These are phyloP conservation scores for Penicillium verhagenii DNA, from an alignment of 495 filamentous ascomycete genomes.

Conservation along the genomic window DNA sequence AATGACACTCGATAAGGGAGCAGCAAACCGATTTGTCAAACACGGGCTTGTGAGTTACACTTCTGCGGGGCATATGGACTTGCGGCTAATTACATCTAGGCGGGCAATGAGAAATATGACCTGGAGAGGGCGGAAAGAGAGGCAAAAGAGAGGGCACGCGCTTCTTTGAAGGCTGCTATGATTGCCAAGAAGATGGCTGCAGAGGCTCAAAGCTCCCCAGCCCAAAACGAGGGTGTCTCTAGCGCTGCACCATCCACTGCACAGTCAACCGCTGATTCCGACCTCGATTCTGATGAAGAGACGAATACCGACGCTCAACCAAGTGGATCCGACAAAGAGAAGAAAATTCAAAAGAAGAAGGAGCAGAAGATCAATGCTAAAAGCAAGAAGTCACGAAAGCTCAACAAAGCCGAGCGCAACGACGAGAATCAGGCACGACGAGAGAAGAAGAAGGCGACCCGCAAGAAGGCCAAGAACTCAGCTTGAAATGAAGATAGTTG, in stretches of 20 bases:
- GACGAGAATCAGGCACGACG: slow-evolving; percentile 37
- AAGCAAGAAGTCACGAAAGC: slow-evolving; percentile 29
- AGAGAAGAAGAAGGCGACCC: slow-evolving; percentile 37
- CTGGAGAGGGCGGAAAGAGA: slow-evolving; percentile 51
- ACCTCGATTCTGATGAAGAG: slow-evolving; percentile 25
- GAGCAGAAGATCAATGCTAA: slow-evolving; percentile 16
- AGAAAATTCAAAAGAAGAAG: slow-evolving; percentile 25
- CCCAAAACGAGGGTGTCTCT: slow-evolving; percentile 13
- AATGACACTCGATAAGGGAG: slow-evolving; percentile 72
- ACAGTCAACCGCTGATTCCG: slow-evolving; percentile 26
- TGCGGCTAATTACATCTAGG: slow-evolving; percentile 31
- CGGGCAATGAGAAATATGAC: slow-evolving; percentile 63
- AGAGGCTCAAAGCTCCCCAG: slow-evolving; percentile 10
- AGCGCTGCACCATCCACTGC: slow-evolving; percentile 20
- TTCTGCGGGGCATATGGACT: neutral
- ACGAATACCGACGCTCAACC: slow-evolving; percentile 8
- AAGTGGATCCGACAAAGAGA: neutral
- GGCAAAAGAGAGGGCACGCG: slow-evolving; percentile 52
- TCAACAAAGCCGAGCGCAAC: slow-evolving; percentile 26
- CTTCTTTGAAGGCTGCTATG: slow-evolving; percentile 48
- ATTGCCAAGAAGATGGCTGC: slow-evolving; percentile 34
- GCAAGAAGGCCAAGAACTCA: slow-evolving; percentile 30
- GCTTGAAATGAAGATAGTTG: neutral
- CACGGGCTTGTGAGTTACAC: slow-evolving; percentile 62
- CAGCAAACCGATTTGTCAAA: slow-evolving; percentile 77